Evolutionary conservation across 225 moss, liverwort and hornwort species (phyloP).

Genomic region (Marchantia polymorpha): DNA sequence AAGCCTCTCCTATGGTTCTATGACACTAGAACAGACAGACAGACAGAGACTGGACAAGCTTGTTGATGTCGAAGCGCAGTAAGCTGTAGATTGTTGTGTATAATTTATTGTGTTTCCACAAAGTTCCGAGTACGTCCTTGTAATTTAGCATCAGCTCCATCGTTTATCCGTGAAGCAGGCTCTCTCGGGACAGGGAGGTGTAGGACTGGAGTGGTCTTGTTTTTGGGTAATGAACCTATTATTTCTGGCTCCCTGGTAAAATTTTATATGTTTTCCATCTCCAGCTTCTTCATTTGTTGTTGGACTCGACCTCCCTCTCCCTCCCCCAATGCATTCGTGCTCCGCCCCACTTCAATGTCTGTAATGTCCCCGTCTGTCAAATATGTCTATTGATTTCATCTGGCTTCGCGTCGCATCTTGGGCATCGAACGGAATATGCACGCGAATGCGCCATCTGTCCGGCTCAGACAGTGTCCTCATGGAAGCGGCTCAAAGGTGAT

Average conservation of each 20-base stretch:
- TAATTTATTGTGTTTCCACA: constrained; percentile 31
- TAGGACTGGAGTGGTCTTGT: constrained; percentile 13
- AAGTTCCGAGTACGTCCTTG: constrained; percentile 5
- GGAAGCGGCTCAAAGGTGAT: too few species aligned
- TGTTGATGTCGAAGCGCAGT: constrained; percentile 20
- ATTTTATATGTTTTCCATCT: neutral
- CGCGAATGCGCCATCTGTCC: too few species aligned
- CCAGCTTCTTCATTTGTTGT: neutral
- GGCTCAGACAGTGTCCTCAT: too few species aligned
- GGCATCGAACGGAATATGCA: too few species aligned
- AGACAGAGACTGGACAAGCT: constrained; percentile 3
- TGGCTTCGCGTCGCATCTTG: too few species aligned
- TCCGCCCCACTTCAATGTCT: too few species aligned
- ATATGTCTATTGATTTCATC: too few species aligned
- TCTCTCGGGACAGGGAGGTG: constrained; percentile 1
- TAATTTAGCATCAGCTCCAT: constrained; percentile 8
- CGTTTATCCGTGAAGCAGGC: constrained; percentile 1
- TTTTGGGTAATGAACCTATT: constrained; percentile 2
- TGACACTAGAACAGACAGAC: neutral
- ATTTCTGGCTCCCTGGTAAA: constrained; percentile 1
- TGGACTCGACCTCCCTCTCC: too few species aligned
- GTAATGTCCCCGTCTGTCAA: too few species aligned
- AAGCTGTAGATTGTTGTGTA: constrained; percentile 39
- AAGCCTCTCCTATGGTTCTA: neutral
- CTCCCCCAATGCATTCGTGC: too few species aligned